Conservation (phyloP, 352 stramenopile species). For the Pythium diclinum region DNA sequence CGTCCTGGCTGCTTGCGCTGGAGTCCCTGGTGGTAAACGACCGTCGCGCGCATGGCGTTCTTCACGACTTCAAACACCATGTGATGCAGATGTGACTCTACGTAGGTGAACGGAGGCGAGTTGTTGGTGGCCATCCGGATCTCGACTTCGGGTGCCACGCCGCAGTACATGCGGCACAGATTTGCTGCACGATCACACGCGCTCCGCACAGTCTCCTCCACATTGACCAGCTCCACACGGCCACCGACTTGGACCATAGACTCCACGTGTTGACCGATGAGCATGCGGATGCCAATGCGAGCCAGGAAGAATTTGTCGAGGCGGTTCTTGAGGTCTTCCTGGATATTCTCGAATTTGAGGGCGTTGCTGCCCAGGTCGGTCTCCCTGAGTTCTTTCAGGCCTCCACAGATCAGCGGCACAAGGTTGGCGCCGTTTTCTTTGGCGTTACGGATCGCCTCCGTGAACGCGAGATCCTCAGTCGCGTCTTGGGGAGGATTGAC, state of each 20-base stretch:
- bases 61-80: constrained; percentile 97
- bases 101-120: constrained; percentile 72
- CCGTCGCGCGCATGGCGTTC: constrained; percentile 97
- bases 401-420: constrained; percentile 76
- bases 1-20: constrained; percentile 34
- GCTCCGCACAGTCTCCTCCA: constrained; percentile 59
- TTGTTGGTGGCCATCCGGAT: constrained; percentile 50
- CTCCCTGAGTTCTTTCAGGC: constrained; percentile 58
- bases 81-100: constrained; percentile 80
- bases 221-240: constrained; percentile 68
- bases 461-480: constrained; percentile 62
- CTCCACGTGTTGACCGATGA: constrained; percentile 93
- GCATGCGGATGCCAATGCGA: constrained; percentile 98
- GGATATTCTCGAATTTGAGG: constrained; percentile 53
- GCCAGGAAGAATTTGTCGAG: constrained; percentile 98
- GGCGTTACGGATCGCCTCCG: constrained; percentile 45
- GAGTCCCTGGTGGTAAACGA: constrained; percentile 91
- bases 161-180: constrained; percentile 59
- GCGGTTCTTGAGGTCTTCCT: constrained; percentile 71
- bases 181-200: constrained; percentile 50
- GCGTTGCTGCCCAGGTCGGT: constrained; percentile 63
- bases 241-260: constrained; percentile 56
- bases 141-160: constrained; percentile 50
- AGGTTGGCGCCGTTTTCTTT: constrained; percentile 65
- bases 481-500: constrained; percentile 39